Evolutionary conservation across 2,329 filamentous ascomycete genomes (phyloP).

Genomic region (Rhynchosporium secalis): DNA sequence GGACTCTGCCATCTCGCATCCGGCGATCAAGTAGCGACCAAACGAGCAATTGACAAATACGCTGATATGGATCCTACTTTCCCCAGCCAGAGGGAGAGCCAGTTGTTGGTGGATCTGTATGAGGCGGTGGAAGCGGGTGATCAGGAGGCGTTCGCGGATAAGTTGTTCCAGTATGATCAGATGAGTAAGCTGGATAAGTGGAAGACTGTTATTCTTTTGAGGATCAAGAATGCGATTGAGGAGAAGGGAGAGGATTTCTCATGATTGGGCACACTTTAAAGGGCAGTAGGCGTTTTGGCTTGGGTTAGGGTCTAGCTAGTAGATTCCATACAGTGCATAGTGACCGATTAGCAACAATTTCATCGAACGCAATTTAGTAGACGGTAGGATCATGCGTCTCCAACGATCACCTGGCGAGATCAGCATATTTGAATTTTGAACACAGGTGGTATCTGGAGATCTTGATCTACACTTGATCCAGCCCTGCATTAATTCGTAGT

Average conservation of each 20-base stretch:
- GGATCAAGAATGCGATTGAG: constrained; percentile 82
- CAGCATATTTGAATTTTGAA: too few species aligned
- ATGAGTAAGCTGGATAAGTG: constrained; percentile 94
- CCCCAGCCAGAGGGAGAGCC: constrained; percentile 73
- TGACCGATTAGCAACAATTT: constrained; percentile 7
- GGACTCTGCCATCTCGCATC: constrained; percentile 83
- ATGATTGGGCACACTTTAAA: neutral
- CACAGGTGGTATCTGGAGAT: too few species aligned
- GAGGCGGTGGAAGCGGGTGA: constrained; percentile 76
- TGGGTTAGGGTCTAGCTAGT: neutral
- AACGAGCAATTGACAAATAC: constrained; percentile 80
- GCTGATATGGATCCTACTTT: constrained; percentile 78
- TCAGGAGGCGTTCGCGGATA: constrained; percentile 80
- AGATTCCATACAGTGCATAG: constrained; percentile 7
- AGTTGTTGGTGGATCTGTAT: constrained; percentile 75
- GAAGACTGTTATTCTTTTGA: constrained; percentile 85
- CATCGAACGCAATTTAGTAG: neutral
- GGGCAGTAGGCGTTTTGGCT: constrained; percentile 14
- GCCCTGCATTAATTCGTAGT: too few species aligned
- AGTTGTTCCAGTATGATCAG: constrained; percentile 86
- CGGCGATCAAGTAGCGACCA: constrained; percentile 73
- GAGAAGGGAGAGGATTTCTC: constrained; percentile 68
- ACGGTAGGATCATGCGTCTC: neutral
- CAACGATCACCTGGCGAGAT: too few species aligned
- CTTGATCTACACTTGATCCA: too few species aligned